These are phyloP conservation scores for Capronia americana DNA, from an alignment of 2,329 filamentous ascomycete species.

Conservation along the genomic window DNA sequence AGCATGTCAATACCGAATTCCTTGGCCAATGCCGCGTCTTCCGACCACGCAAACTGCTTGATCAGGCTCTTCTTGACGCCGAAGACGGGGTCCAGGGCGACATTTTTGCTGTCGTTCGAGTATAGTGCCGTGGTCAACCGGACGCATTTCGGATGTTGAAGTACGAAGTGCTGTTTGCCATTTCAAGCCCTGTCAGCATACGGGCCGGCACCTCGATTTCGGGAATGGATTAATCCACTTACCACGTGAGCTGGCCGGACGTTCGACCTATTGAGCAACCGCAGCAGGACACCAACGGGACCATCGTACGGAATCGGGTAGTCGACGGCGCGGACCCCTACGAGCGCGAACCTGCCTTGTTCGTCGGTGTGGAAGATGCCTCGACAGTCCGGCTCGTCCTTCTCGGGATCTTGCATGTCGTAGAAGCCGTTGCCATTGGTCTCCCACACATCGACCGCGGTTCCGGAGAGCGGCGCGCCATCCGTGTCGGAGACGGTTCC, in stretches of 20 bases:
- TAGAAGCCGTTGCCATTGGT: conserved; percentile 30
- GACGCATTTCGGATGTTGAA: conserved; percentile 61
- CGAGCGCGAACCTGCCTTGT: conserved; percentile 23
- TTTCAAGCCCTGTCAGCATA: conserved; percentile 3
- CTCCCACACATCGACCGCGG: conserved; percentile 29
- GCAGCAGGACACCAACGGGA: conserved; percentile 61
- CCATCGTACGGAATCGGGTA: conserved; percentile 33
- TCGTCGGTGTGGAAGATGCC: conserved; percentile 27
- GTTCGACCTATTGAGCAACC: conserved; percentile 62
- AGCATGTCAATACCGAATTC: conserved; percentile 19
- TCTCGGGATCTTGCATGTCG: conserved; percentile 31
- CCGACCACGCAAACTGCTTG: conserved; percentile 55
- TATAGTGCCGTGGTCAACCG: conserved; percentile 65
- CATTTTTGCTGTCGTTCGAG: conserved; percentile 63
- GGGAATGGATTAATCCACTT: neutral
- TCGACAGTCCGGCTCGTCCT: conserved; percentile 28
- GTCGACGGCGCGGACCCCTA: conserved; percentile 24
- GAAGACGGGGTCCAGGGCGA: conserved; percentile 65
- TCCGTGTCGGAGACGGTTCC: conserved; percentile 24
- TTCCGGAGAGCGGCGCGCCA: conserved; percentile 20
- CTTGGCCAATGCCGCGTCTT: conserved; percentile 14
- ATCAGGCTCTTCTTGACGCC: conserved; percentile 67
- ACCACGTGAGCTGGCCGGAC: conserved; percentile 65
- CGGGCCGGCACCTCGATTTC: too few relatives aligned
- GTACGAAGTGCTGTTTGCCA: conserved; percentile 49